These are phyloP conservation scores for Tetrahymena malaccensis DNA, from an alignment of 73 alveolate species.

Conservation along the genomic window DNA sequence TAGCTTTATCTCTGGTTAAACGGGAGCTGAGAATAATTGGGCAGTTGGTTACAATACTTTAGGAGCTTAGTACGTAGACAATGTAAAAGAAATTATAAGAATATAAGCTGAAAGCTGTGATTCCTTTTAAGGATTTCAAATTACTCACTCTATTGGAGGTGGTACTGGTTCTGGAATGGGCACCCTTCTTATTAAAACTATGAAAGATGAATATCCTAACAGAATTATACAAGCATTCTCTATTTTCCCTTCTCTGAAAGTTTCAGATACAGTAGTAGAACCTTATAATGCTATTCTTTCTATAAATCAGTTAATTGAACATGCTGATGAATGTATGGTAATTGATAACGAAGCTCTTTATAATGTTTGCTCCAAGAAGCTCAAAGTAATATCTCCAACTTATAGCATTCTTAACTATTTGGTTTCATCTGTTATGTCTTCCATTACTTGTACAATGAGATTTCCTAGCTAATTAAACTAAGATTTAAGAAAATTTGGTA, in stretches of 20 bases:
- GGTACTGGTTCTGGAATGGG: conserved; percentile 63
- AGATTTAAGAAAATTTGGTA: conserved; percentile 41
- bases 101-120: conserved; percentile 51
- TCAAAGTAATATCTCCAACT: conserved; percentile 20
- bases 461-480: conserved; percentile 46
- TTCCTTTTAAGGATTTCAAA: conserved; percentile 46
- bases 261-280: conserved; percentile 62
- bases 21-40: not conserved
- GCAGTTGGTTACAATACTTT: not conserved
- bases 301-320: not conserved
- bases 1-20: too few species aligned
- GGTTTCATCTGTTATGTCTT: conserved; percentile 24
- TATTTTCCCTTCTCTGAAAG: conserved; percentile 6
- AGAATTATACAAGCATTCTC: not conserved
- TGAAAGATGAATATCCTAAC: conserved; percentile 2
- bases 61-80: not conserved
- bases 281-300: conserved; percentile 54
- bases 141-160: conserved; percentile 60
- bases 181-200: not conserved
- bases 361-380: conserved; percentile 16
- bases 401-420: conserved; percentile 40
- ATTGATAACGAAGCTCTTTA: conserved; percentile 41
- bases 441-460: conserved; percentile 44
- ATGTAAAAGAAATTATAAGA: not conserved
- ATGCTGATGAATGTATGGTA: not conserved